Evolutionary conservation across 345 rosid species (phyloP).

Genomic region (Dipteronia dyeriana): DNA sequence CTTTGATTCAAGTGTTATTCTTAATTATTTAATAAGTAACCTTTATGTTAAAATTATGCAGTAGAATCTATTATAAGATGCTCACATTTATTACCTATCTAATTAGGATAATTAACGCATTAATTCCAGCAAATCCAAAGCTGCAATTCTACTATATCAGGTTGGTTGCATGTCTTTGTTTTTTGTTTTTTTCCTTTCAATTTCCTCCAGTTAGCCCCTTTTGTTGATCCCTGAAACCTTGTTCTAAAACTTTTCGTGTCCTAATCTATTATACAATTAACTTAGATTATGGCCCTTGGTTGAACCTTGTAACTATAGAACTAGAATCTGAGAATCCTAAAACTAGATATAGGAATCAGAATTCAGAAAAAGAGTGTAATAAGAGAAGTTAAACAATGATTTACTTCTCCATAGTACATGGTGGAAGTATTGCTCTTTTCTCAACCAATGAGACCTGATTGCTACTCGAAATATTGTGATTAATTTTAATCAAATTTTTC

Average conservation of each 20-base stretch:
- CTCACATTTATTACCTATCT: not conserved
- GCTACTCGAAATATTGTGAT: not conserved
- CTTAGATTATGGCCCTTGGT: not conserved
- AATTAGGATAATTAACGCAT: not conserved
- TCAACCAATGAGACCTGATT: not conserved
- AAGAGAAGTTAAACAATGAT: no score
- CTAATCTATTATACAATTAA: not conserved
- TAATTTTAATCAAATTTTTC: not conserved
- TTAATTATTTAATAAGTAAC: no score
- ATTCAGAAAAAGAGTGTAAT: no score
- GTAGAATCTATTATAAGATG: not conserved
- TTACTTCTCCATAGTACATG: not conserved
- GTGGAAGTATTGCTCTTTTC: not conserved
- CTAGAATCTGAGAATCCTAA: not conserved
- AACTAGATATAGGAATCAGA: not conserved
- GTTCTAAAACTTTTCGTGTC: not conserved
- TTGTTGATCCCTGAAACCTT: not conserved
- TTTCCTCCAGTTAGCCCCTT: not conserved
- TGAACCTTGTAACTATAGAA: not conserved
- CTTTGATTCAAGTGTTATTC: no score
- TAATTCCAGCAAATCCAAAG: conserved; percentile 2
- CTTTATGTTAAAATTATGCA: no score
- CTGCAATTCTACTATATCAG: not conserved
- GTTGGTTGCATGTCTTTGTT: not conserved
- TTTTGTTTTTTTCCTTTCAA: not conserved